Evolutionary conservation across 2,329 filamentous ascomycete species (phyloP), one percentile per base, ranked within the genome.

Genomic region (Alternaria longipes): DNA sequence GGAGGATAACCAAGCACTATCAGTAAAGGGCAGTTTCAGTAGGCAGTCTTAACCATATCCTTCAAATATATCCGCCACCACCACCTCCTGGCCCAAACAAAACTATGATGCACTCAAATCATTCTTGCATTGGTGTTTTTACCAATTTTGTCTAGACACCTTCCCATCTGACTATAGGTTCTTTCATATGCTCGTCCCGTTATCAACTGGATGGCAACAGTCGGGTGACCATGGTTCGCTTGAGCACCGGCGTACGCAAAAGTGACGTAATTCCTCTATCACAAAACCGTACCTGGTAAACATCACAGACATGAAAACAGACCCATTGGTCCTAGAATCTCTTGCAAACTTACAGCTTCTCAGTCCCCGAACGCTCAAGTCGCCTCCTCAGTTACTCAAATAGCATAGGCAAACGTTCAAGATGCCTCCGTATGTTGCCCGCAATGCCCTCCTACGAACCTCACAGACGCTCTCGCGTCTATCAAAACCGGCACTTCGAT

Each of bases 341-440:
- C 22, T 38, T 9, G 8, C 34, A 50, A 50, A 5, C 18, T 14
- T 40, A 34, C 16, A 11, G 16, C 22, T 24, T 20, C 22, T 16
- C 16, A n/a, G 11, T 47, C 22, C 11, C 1, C 8, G 1, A 16
- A 32, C 0, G 36, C 3, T 32, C 38, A n/a, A 18, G 16, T n/a
- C 16, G 8, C n/a, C 16, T 8, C 9, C 53, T 20, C 3, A n/a
- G 18, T 11, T 50, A 28, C 32, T 36, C 8, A n/a, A 28, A 32
- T 7, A 8, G 22, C 22, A 32, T 24, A 26, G 34, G 2, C 30
- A 24, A 28, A 22, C 28, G 5, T 44, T 52, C 46, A 54, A 57
- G 30, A 66, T 66, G 65, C 59, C 58, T 53, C 60, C 65, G 58
- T 65, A 66, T 44, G 63, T 64, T 28, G 41, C 54, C 36, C 55